A percentile compares a stretch with the other conserved stretches of the same genome.
These are phyloP conservation scores for Globisporangium nagaii DNA, from an alignment of 352 stramenopile species.

Conservation along the genomic window DNA sequence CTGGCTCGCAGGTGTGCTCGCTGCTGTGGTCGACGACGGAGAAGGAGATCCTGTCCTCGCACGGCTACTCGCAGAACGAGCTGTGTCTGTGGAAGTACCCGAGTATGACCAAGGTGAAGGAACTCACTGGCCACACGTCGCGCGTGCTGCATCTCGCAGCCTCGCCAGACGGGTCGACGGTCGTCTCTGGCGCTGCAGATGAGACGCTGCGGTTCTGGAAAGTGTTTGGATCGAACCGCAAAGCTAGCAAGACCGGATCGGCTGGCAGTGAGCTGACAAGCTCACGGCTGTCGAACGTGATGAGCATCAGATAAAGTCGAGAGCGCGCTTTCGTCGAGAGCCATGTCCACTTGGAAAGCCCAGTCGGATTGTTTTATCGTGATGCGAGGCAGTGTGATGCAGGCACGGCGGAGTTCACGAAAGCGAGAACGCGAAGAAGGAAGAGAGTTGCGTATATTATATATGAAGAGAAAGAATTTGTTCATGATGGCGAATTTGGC, in stretches of 20 bases:
- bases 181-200: slow-evolving; percentile 96
- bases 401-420: no score
- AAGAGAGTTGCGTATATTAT: no score
- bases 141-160: slow-evolving; percentile 95
- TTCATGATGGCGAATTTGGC: no score
- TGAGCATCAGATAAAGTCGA: slow-evolving; percentile 70
- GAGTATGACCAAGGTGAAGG: slow-evolving; percentile 96
- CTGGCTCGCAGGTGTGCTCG: slow-evolving; percentile 96
- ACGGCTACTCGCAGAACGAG: slow-evolving; percentile 98
- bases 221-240: slow-evolving; percentile 92
- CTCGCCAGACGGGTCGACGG: slow-evolving; percentile 96
- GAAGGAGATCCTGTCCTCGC: slow-evolving; percentile 95
- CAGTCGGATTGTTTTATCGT: not conserved
- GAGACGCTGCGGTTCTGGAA: slow-evolving; percentile 99
- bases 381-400: no score
- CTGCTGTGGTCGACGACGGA: slow-evolving; percentile 92
- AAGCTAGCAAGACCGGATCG: slow-evolving; percentile 56
- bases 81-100: slow-evolving; percentile 99
- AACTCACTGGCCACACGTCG: slow-evolving; percentile 96
- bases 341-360: not conserved
- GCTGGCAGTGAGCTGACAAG: slow-evolving; percentile 46
- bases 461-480: no score
- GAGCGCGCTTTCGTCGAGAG: not conserved
- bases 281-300: slow-evolving; percentile 69
- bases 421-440: no score